Conservation (phyloP, 192 early-diverging fungal genomes). For the Rhizoclosmatium sp. region DNA sequence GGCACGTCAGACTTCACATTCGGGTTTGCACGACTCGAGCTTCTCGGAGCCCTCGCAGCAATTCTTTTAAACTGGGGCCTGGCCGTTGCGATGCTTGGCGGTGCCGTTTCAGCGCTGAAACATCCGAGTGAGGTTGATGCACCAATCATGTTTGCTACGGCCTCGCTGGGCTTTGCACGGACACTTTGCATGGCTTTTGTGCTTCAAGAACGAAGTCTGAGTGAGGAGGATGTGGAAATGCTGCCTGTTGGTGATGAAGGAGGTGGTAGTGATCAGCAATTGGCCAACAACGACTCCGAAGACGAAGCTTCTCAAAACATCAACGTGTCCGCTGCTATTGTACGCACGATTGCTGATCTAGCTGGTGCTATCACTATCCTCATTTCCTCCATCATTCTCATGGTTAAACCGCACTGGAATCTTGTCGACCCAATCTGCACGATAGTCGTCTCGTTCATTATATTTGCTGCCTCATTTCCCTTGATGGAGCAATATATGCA, state of each 20-base stretch:
- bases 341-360: conserved; percentile 81
- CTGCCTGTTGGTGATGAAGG: background rate
- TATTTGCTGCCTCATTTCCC: conserved; percentile 69
- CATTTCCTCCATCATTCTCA: conserved; percentile 70
- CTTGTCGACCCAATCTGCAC: conserved; percentile 79
- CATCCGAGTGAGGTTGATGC: conserved; percentile 69
- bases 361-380: conserved; percentile 76
- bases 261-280: background rate
- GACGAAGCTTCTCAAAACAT: conserved; percentile 6
- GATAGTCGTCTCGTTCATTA: conserved; percentile 77
- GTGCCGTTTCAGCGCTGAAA: conserved; percentile 67
- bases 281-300: background rate
- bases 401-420: conserved; percentile 55
- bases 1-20: conserved; percentile 39
- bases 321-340: conserved; percentile 68
- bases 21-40: conserved; percentile 77
- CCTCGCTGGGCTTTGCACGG: conserved; percentile 69
- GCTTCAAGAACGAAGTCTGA: background rate
- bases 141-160: conserved; percentile 71
- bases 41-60: conserved; percentile 74
- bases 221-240: background rate
- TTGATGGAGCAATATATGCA: conserved; percentile 65
- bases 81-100: conserved; percentile 56
- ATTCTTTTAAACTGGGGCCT: conserved; percentile 69
- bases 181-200: conserved; percentile 62